A percentile compares a stretch with the other conserved stretches of the same genome.
phyloP scores from a whole-genome alignment of 2,329 filamentous ascomycete species.

The Aphanocladium album region DNA sequence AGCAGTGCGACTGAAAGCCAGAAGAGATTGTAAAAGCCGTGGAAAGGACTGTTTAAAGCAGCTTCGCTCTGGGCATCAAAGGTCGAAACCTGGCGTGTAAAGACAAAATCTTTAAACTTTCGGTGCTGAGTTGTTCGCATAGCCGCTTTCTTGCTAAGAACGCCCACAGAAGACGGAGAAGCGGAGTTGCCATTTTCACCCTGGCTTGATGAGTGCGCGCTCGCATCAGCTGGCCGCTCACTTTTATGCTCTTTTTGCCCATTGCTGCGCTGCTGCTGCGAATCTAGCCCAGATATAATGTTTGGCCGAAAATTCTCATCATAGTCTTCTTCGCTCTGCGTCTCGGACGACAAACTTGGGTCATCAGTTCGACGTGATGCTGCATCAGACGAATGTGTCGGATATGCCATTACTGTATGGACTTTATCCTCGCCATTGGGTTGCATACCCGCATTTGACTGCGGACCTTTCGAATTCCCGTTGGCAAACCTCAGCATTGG shows the following conservation, averaged over 20 bases:
- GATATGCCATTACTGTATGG: background rate
- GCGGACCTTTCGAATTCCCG: background rate
- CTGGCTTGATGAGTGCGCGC: background rate
- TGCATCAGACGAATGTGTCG: background rate
- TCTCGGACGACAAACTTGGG: slow-evolving; percentile 28
- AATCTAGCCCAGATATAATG: slow-evolving; percentile 14
- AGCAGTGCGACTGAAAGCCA: slow-evolving; percentile 67
- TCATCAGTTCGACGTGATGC: slow-evolving; percentile 14
- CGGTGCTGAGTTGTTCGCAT: slow-evolving; percentile 11
- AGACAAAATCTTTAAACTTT: slow-evolving; percentile 52
- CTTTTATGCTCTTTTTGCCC: background rate
- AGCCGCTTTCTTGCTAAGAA: background rate
- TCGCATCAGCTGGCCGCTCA: background rate
- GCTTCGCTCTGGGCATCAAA: slow-evolving; percentile 68
- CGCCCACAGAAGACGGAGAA: slow-evolving; percentile 21
- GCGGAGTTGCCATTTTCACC: slow-evolving; percentile 14
- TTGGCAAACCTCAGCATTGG: background rate
- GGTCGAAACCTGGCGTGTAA: slow-evolving; percentile 66
- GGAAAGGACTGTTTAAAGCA: slow-evolving; percentile 63
- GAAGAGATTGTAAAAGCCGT: slow-evolving; percentile 75
- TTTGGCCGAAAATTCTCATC: slow-evolving; percentile 32
- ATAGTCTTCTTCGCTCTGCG: slow-evolving; percentile 42
- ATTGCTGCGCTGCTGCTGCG: background rate
- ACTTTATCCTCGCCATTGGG: too few species aligned
- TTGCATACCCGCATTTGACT: background rate